A percentile compares a stretch with the other conserved stretches of the same genome.
Conservation (phyloP, 768 basidiomycete genomes). For the Antrodiella citrinella region DNA sequence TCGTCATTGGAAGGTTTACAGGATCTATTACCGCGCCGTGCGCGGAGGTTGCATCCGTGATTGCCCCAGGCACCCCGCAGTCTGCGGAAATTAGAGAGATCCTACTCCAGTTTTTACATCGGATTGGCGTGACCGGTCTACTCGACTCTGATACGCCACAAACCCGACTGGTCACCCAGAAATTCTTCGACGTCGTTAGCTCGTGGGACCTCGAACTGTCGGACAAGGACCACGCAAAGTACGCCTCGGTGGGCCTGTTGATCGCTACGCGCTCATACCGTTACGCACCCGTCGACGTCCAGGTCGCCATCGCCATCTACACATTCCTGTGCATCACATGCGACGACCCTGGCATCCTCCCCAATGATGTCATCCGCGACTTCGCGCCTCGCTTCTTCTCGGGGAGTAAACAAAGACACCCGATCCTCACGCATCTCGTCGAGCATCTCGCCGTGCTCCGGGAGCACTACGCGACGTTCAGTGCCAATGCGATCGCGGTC, state of each 20-base stretch:
- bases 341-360: not conserved
- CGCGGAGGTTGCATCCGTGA: no score
- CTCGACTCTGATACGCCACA: no score
- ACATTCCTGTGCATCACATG: not conserved
- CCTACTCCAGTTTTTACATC: no score
- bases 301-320: not conserved
- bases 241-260: not conserved
- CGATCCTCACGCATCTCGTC: slow-evolving; percentile 18
- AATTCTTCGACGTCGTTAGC: not conserved
- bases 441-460: slow-evolving; percentile 22
- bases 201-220: not conserved
- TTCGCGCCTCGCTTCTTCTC: not conserved
- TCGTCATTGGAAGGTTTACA: no score
- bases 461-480: slow-evolving; percentile 21
- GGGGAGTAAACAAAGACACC: slow-evolving; percentile 6
- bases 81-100: no score
- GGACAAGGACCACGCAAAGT: not conserved
- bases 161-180: no score
- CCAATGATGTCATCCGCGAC: not conserved
- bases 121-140: no score
- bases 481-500: slow-evolving; percentile 27
- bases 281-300: not conserved
- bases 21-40: no score
- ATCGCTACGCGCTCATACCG: not conserved
- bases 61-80: no score